phyloP scores from a whole-genome alignment of 129 eudicot genomes.

The Daucus carota region DH1_v3.0 NC_030382.2:25602001-25602500 shows the following conservation, averaged over 20 bases:
- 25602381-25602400: neutral
- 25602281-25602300: conserved; percentile 49
- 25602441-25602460: neutral
- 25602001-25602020: conserved; percentile 42
- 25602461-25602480: too few relatives aligned
- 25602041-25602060: conserved; percentile 92
- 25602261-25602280: conserved; percentile 28
- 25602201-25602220: conserved; percentile 74
- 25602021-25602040: conserved; percentile 93
- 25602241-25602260: conserved; percentile 6
- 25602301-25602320: conserved; percentile 40
- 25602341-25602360: neutral
- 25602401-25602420: neutral
- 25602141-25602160: conserved; percentile 38
- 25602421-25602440: neutral
- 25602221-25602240: conserved; percentile 73
- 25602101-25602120: conserved; percentile 88
- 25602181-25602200: conserved; percentile 76
- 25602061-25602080: conserved; percentile 77
- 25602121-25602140: conserved; percentile 85
- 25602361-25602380: too few relatives aligned
- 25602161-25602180: conserved; percentile 87
- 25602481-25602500: neutral
- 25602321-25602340: conserved; percentile 1
- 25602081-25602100: conserved; percentile 54